Evolutionary conservation across 31 red algal genomes (phyloP).

Genomic region (Porphyra umbilicalis): DNA sequence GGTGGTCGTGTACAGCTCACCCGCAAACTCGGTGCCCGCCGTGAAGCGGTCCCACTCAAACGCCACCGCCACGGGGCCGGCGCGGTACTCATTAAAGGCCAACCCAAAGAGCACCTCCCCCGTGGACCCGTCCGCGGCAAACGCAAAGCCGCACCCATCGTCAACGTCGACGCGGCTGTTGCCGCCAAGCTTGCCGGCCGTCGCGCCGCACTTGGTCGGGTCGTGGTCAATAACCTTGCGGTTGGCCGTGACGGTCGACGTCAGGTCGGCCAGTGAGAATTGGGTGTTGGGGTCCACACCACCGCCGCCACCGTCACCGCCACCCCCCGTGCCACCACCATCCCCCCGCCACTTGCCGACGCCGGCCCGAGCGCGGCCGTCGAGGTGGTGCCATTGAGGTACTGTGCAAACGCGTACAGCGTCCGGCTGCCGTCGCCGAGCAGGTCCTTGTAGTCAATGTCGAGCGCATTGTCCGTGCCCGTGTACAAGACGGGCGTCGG

Average conservation of each 20-base stretch:
- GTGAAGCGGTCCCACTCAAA: constrained; percentile 52
- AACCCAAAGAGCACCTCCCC: constrained; percentile 37
- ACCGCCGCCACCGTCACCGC: not conserved
- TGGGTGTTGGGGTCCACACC: not conserved
- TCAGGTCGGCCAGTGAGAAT: constrained; percentile 10
- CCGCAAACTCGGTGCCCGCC: constrained; percentile 28
- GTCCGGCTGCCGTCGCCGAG: constrained; percentile 4
- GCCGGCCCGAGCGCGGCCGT: constrained; percentile 6
- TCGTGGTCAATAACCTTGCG: not conserved
- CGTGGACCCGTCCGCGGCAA: constrained; percentile 10
- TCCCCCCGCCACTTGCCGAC: too few relatives aligned
- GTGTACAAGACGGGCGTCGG: constrained; percentile 9
- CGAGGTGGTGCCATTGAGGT: constrained; percentile 39
- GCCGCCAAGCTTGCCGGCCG: not conserved
- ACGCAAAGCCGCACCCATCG: constrained; percentile 52
- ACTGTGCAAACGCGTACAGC: constrained; percentile 30
- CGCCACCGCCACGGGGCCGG: constrained; percentile 19
- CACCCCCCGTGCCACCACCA: not conserved
- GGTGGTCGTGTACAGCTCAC: constrained; percentile 32
- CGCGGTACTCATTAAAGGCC: constrained; percentile 34
- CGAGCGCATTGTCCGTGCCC: constrained; percentile 16
- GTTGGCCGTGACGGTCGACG: not conserved
- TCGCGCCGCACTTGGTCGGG: not conserved
- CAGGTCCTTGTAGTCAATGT: constrained; percentile 21
- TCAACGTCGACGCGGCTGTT: constrained; percentile 10